These are phyloP conservation scores for Eremothecium gossypii DNA, from an alignment of 1,139 yeast genomes.

Conservation along the genomic window DNA sequence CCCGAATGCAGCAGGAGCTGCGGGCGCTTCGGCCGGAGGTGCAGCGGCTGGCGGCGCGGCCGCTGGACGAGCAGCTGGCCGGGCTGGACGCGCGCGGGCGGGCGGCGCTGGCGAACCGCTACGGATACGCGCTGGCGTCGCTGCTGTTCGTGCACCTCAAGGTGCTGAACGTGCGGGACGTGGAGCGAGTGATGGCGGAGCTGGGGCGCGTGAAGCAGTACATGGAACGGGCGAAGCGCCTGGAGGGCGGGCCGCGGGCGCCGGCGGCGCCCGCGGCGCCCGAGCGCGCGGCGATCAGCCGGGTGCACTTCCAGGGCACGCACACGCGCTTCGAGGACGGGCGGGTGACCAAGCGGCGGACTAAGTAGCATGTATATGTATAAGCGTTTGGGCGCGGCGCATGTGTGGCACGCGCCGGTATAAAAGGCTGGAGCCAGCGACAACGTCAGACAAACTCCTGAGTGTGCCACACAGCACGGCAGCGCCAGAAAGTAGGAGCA, in stretches of 20 bases:
- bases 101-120: conserved; percentile 20
- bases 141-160: conserved; percentile 27
- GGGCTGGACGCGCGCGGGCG: conserved; percentile 17
- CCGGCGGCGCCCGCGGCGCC: conserved; percentile 7
- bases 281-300: conserved; percentile 49
- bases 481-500: neutral
- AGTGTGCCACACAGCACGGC: no score
- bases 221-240: conserved; percentile 50
- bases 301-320: conserved; percentile 46
- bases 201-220: conserved; percentile 59
- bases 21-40: conserved; percentile 16
- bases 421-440: no score
- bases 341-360: no score
- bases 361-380: no score
- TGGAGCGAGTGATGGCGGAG: conserved; percentile 54
- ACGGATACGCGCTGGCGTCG: conserved; percentile 25
- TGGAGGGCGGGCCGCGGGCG: conserved; percentile 27
- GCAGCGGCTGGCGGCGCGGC: conserved; percentile 15
- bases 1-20: conserved; percentile 19
- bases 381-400: no score
- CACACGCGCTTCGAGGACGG: conserved; percentile 45
- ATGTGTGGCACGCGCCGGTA: no score
- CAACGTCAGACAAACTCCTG: no score
- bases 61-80: conserved; percentile 24
- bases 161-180: conserved; percentile 20